Evolutionary conservation across 1,139 yeast species (phyloP), one percentile per base, ranked within the genome.

Genomic region (Suzukiozyma palmioleophila): DNA sequence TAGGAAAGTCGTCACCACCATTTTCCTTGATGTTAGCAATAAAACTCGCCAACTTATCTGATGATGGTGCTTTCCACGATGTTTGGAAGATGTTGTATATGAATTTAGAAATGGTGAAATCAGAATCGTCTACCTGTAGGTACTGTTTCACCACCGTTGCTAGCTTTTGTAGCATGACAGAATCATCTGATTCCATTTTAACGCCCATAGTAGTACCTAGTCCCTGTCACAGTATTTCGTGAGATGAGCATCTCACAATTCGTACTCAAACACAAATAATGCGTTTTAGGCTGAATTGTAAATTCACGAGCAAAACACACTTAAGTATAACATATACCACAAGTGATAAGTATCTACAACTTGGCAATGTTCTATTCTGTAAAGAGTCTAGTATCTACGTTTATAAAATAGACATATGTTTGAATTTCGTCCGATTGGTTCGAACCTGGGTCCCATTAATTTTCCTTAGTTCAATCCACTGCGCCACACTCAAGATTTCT

Each of bases 1-100:
- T 59, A 0, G 81, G 73, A 43, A 84, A 77, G 9, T 64, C 71
- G n/a, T 77, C 84, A 14, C 85, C 87, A 0, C 88, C 92, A 54
- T 81, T 74, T 8, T 70, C 77, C 12, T 60, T 56, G 38, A 84
- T 58, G 14, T 66, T 62, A n/a, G 56, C 47, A 30, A 59, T 54
- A 49, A 82, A 81, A 8, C 57, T 64, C 4, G 52, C 51, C 16
- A 64, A 48, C 31, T 46, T 38, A 25, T 27, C 43, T 13, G 31
- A 13, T 12, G 31, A 12, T 12, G 31, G 10, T 4, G 31, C 6
- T 14, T 12, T 28, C 22, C 22, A 18, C 12, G 28, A 26, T 12
- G 28, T 11, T 28, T 28, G 31, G 16, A 28, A 28, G 14, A 28
- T 28, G 44, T 68, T 73, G 3, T 71, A 46, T 10, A 86, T 65